Conservation (phyloP, 495 filamentous ascomycete genomes). For the Hamigera avellanea region DNA sequence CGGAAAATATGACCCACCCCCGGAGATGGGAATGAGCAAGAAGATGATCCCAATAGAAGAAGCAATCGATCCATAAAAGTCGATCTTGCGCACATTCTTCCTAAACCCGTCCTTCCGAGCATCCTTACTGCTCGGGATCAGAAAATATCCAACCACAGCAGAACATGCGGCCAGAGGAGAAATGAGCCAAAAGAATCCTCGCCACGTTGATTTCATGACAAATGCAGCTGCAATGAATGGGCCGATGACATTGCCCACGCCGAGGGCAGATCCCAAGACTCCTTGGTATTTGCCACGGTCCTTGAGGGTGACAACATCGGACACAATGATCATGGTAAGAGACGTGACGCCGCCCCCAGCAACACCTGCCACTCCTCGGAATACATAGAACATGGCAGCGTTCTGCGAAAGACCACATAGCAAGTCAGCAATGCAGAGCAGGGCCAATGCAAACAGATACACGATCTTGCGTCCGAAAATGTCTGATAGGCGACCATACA, state of each 20-base stretch:
- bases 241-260: constrained; percentile 32
- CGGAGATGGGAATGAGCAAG: constrained; percentile 50
- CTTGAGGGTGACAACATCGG: constrained; percentile 35
- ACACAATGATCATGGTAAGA: constrained; percentile 39
- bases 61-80: constrained; percentile 40
- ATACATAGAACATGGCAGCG: constrained; percentile 42
- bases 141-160: constrained; percentile 28
- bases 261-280: constrained; percentile 30
- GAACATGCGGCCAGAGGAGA: constrained; percentile 28
- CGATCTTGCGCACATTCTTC: constrained; percentile 40
- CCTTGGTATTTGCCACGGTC: constrained; percentile 37
- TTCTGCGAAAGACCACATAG: constrained; percentile 40
- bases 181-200: constrained; percentile 37
- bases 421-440: constrained; percentile 41
- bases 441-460: constrained; percentile 30
- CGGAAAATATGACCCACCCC: constrained; percentile 46
- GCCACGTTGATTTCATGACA: constrained; percentile 33
- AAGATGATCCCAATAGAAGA: constrained; percentile 44
- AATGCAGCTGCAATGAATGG: constrained; percentile 35
- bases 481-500: constrained; percentile 47
- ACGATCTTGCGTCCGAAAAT: constrained; percentile 47
- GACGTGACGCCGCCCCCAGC: constrained; percentile 40
- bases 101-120: constrained; percentile 20
- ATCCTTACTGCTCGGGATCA: constrained; percentile 27
- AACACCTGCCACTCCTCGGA: constrained; percentile 43